These are phyloP conservation scores for Trichosporon inkin DNA, from an alignment of 1,284 basidiomycete species.

Conservation along the genomic window DNA sequence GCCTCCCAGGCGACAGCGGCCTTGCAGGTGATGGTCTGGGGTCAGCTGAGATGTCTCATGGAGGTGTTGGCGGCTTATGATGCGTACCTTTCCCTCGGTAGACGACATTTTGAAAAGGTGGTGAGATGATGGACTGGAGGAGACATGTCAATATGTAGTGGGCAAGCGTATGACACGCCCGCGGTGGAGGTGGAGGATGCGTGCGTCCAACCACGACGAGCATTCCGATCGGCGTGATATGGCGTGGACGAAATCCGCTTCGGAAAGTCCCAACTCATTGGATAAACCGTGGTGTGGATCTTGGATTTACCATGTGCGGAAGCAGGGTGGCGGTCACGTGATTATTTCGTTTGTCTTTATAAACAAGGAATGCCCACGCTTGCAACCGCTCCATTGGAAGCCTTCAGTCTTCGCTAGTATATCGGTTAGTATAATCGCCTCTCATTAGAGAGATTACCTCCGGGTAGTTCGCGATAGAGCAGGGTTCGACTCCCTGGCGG, in stretches of 20 bases:
- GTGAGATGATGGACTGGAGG: neutral
- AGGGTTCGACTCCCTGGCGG: slow-evolving; percentile 19
- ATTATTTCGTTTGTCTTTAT: no score
- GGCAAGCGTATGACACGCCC: neutral
- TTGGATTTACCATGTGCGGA: no score
- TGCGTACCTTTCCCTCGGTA: slow-evolving; percentile 22
- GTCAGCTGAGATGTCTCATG: neutral
- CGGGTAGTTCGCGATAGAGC: slow-evolving; percentile 12
- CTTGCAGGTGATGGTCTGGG: slow-evolving; percentile 75
- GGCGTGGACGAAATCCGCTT: no score
- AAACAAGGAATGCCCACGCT: neutral
- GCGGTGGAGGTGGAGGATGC: neutral
- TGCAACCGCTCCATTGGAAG: neutral
- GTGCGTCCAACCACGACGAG: neutral
- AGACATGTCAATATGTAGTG: neutral
- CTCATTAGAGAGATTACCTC: slow-evolving; percentile 8
- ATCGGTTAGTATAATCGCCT: slow-evolving; percentile 19
- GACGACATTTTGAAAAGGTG: slow-evolving; percentile 10
- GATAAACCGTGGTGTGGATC: no score
- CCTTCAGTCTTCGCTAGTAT: slow-evolving; percentile 14
- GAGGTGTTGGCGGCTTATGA: neutral
- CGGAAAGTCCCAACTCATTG: no score
- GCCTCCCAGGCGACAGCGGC: slow-evolving; percentile 96
- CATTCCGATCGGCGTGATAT: no score
- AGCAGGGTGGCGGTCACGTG: no score